Conservation (phyloP, 306 rosid species). For the Adenanthera pavonina region DNA sequence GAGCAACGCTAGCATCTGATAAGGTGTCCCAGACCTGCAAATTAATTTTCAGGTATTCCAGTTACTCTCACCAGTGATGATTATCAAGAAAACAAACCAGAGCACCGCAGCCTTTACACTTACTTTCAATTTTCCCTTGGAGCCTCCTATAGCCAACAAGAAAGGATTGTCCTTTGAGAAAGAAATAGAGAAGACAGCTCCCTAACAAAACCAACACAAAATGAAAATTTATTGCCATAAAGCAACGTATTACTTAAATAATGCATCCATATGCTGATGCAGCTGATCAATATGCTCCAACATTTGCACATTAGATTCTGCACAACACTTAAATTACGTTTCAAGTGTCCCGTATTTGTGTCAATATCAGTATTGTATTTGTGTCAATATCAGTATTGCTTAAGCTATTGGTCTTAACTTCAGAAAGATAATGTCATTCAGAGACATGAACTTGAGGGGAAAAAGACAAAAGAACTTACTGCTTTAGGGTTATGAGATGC, state of each 20-base stretch:
- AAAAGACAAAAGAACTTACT: slow-evolving; percentile 51
- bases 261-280: not conserved
- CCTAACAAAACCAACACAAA: slow-evolving; percentile 56
- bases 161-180: slow-evolving; percentile 86
- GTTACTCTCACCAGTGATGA: not conserved
- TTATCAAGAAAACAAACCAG: not conserved
- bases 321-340: not conserved
- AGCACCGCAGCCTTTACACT: slow-evolving; percentile 34
- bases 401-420: not conserved
- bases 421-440: not conserved
- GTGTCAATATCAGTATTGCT: not conserved
- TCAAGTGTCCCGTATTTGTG: too few relatives aligned
- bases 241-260: not conserved
- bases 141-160: slow-evolving; percentile 91
- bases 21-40: not conserved
- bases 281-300: not conserved
- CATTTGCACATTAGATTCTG: not conserved
- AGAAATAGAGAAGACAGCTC: slow-evolving; percentile 75
- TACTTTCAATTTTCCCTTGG: slow-evolving; percentile 76
- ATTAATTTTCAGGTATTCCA: not conserved
- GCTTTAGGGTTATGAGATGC: slow-evolving; percentile 63
- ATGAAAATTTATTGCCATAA: slow-evolving; percentile 13
- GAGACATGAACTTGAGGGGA: not conserved
- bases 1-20: not conserved
- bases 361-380: not conserved